A percentile compares a stretch with the other conserved stretches of the same genome.
phyloP scores from a whole-genome alignment of 805 yeast species.

The Danielia reshetovae region DNA sequence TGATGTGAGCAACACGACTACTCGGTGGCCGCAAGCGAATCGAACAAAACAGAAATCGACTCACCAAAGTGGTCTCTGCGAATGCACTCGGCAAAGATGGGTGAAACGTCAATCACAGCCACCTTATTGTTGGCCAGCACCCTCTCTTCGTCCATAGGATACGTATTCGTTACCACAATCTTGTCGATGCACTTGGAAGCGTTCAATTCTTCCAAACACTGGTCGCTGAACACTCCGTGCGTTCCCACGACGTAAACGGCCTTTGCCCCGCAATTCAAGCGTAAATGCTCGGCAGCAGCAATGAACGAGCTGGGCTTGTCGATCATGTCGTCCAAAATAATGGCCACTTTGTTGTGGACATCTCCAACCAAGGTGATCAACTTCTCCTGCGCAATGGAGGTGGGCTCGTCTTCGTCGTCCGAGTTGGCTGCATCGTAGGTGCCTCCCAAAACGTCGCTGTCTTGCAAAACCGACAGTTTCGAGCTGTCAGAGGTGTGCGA shows the following conservation, averaged over 20 bases:
- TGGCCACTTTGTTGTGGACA: slow-evolving; percentile 87
- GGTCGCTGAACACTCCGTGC: slow-evolving; percentile 90
- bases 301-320: slow-evolving; percentile 92
- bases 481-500: slow-evolving; percentile 3
- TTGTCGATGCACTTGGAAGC: slow-evolving; percentile 81
- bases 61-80: slow-evolving; percentile 99
- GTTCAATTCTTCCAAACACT: slow-evolving; percentile 75
- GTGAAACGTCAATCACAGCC: slow-evolving; percentile 86
- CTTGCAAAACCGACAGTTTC: background rate
- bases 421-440: slow-evolving; percentile 74
- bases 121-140: slow-evolving; percentile 58
- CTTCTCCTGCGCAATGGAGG: slow-evolving; percentile 63
- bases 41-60: slow-evolving; percentile 88
- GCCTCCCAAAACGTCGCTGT: slow-evolving; percentile 68
- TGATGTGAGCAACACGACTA: slow-evolving; percentile 13
- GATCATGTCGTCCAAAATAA: slow-evolving; percentile 94
- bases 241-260: slow-evolving; percentile 89
- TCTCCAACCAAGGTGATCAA: slow-evolving; percentile 95
- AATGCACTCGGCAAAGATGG: slow-evolving; percentile 95
- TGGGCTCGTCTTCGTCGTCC: slow-evolving; percentile 84
- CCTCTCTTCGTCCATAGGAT: slow-evolving; percentile 73
- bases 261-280: slow-evolving; percentile 94
- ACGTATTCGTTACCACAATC: slow-evolving; percentile 93
- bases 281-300: slow-evolving; percentile 97
- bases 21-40: slow-evolving; percentile 65